Percentiles rank a stretch among this genome's conserved stretches.
phyloP scores from a whole-genome alignment of 257 asterid species.

The Solanum habrochaites region DNA sequence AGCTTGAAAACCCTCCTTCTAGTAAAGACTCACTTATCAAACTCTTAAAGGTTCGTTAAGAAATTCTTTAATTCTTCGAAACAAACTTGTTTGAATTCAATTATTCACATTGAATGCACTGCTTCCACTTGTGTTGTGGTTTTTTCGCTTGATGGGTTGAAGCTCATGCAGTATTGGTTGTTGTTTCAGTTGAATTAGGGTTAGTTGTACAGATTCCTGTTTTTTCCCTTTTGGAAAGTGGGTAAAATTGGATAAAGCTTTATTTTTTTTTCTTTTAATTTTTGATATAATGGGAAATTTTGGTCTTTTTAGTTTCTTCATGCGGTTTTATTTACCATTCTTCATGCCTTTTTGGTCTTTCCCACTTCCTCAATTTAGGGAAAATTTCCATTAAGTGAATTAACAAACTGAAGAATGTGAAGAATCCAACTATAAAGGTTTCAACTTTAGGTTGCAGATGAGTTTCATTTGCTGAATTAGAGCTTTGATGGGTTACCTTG shows the following conservation, averaged over 20 bases:
- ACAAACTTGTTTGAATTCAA: background rate
- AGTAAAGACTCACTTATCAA: slow-evolving; percentile 70
- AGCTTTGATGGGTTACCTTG: background rate
- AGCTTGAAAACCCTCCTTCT: slow-evolving; percentile 57
- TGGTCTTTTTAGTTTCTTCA: background rate
- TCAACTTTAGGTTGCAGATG: background rate
- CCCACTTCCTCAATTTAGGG: background rate
- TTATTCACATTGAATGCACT: background rate
- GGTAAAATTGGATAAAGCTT: background rate
- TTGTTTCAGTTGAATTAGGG: slow-evolving; percentile 21
- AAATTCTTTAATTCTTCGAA: background rate
- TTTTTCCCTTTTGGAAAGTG: background rate
- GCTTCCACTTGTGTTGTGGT: background rate
- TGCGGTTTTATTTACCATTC: background rate
- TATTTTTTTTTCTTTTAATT: background rate
- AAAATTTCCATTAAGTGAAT: background rate
- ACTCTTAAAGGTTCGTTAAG: slow-evolving; percentile 44
- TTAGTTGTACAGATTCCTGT: background rate
- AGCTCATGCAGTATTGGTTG: background rate
- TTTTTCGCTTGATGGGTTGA: background rate
- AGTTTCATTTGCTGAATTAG: background rate
- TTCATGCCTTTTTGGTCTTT: background rate
- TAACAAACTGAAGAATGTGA: background rate
- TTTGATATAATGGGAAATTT: background rate
- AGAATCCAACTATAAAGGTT: background rate